Evolutionary conservation across 768 basidiomycete genomes (phyloP).

Genomic region (Filobasidium wieringae): DNA sequence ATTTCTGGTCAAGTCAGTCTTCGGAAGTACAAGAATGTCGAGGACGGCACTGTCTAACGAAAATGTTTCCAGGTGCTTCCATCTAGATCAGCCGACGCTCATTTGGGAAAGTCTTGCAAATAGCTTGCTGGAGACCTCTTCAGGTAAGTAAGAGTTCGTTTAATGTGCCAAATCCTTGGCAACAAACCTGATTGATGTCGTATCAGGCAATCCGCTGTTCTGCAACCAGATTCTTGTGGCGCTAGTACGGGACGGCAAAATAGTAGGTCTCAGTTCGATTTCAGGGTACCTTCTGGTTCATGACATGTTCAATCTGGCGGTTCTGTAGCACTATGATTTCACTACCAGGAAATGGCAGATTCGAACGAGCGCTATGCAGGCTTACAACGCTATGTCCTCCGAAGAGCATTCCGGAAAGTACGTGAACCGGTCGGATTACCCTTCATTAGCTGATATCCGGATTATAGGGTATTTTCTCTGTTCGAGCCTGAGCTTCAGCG

Average conservation of each 20-base stretch:
- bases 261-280: background rate
- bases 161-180: no score
- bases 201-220: background rate
- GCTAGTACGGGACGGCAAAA: background rate
- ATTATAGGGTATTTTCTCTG: background rate
- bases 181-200: no score
- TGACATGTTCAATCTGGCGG: background rate
- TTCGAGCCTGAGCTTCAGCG: background rate
- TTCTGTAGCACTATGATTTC: background rate
- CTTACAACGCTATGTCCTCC: background rate
- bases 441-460: background rate
- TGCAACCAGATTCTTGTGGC: background rate
- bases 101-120: background rate
- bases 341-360: slow-evolving; percentile 1
- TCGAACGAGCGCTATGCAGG: background rate
- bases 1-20: background rate
- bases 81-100: background rate
- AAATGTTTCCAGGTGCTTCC: background rate
- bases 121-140: background rate
- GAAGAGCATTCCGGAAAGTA: slow-evolving; percentile 5
- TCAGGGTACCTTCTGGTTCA: background rate
- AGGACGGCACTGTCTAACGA: background rate
- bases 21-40: no score
- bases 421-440: background rate
- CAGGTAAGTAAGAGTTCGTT: background rate